Evolutionary conservation across 1,284 basidiomycete genomes (phyloP), one percentile per base, ranked within the genome.

Genomic region (Tilletia setariae): DNA sequence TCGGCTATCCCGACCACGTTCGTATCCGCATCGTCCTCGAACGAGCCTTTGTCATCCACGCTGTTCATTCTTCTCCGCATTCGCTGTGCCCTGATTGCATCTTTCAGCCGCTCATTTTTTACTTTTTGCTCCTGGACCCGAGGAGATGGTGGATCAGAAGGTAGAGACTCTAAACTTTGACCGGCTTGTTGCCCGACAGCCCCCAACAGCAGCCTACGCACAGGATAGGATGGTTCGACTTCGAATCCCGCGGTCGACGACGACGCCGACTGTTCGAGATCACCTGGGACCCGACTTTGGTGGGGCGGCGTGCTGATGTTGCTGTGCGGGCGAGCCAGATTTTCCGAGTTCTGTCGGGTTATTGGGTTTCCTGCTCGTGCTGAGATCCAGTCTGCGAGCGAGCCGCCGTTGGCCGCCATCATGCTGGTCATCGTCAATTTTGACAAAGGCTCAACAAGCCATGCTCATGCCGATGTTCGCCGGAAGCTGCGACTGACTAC

Each of bases 351-450:
- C 56, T 43, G 67, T 53, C 4, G 62, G 66, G 35, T 56, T 23
- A 30, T 40, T 23, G 44, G 53, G n/a, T 65, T 65, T 23, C 64
- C 53, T 11, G 53, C 32, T 56, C 53, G 35, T 25, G 64, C 53
- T 19, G 53, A 51, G 42, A 65, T 51, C 74, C 78, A 81, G 51
- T 78, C 80, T 2, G 75, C 79, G 51, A 82, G 67, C 42, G 78
- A 79, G 1, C 80, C 80, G 1, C 79, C 80, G 63, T 82, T 82
- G 2, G 80, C 80, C 2, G 76, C 79, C 74, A 78, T 78, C 80
- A 82, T 82, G 4, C 56, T 61, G 19, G 9, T 23, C 46, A 49
- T n/a, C 4, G 19, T 49, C 11, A 44, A 11, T 9, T 19, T 9
- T 44, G 43, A 44, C 11, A 44, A 9, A 11, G 43, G 9, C 11